phyloP scores from a whole-genome alignment of 2,329 filamentous ascomycete species.

The Spiromastix sp. region DNA sequence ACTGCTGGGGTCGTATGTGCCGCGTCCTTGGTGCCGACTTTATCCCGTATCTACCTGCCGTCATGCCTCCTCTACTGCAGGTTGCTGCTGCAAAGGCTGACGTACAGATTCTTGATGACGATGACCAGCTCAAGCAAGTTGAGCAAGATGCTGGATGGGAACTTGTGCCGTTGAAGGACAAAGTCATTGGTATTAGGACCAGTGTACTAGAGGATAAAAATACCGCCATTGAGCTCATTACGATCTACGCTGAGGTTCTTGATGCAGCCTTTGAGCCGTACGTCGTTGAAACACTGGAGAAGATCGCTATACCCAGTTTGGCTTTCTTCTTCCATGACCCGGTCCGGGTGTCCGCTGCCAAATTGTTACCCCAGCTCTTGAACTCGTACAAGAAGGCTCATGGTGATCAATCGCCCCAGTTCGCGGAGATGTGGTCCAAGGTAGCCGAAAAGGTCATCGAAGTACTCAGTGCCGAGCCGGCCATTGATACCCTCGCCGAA shows the following conservation, averaged over 20 bases:
- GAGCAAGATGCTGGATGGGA: conserved; percentile 97
- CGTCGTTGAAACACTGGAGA: conserved; percentile 87
- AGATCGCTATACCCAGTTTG: conserved; percentile 84
- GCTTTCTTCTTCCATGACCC: conserved; percentile 99
- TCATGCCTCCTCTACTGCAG: conserved; percentile 88
- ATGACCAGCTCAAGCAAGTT: conserved; percentile 84
- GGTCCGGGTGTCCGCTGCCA: conserved; percentile 87
- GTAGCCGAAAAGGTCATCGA: conserved; percentile 88
- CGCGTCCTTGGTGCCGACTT: conserved; percentile 85
- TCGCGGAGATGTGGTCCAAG: conserved; percentile 71
- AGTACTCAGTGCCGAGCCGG: conserved; percentile 84
- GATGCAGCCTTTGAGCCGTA: conserved; percentile 87
- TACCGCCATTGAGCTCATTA: conserved; percentile 97
- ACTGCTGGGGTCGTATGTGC: conserved; percentile 99
- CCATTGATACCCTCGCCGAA: conserved; percentile 90
- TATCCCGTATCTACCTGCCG: conserved; percentile 78
- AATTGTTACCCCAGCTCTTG: conserved; percentile 84
- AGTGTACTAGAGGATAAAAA: conserved; percentile 97
- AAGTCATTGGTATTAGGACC: conserved; percentile 96
- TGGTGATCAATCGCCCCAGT: conserved; percentile 66
- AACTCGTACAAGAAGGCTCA: conserved; percentile 91
- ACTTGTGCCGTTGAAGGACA: conserved; percentile 89
- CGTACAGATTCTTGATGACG: conserved; percentile 89
- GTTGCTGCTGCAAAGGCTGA: conserved; percentile 92
- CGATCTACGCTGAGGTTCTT: conserved; percentile 94